These are phyloP conservation scores for Quercus tomentella DNA, from an alignment of 331 rosid genomes.

Conservation along the genomic window DNA sequence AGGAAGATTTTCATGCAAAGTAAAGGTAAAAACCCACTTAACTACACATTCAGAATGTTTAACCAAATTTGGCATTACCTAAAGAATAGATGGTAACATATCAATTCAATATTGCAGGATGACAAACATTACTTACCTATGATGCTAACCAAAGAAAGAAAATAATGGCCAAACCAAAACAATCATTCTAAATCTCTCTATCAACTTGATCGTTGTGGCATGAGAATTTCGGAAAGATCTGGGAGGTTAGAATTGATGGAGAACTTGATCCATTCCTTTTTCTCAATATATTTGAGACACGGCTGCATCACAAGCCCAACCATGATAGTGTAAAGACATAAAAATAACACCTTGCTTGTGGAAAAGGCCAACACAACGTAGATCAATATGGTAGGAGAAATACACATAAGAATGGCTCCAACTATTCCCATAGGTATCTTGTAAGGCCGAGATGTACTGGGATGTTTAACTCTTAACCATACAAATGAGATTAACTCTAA, in stretches of 20 bases:
- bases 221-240: constrained; percentile 21
- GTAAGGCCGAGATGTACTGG: constrained; percentile 70
- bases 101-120: too few species aligned
- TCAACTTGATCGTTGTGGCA: background rate
- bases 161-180: too few species aligned
- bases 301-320: constrained; percentile 26
- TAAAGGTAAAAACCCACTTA: too few species aligned
- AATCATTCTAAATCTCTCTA: too few species aligned
- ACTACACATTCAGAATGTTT: too few species aligned
- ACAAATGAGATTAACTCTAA: constrained; percentile 74
- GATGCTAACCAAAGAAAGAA: too few species aligned
- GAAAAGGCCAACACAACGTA: constrained; percentile 61
- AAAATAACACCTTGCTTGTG: constrained; percentile 42
- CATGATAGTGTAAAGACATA: constrained; percentile 54
- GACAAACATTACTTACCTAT: too few species aligned
- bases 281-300: too few species aligned
- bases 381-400: constrained; percentile 68
- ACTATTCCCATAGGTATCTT: background rate
- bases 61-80: too few species aligned
- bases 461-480: constrained; percentile 54
- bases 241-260: constrained; percentile 58
- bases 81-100: too few species aligned
- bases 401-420: constrained; percentile 29
- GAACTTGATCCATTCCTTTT: constrained; percentile 75
- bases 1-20: too few species aligned